Evolutionary conservation across 1,284 basidiomycete species (phyloP), one percentile per base, ranked within the genome.

Genomic region (Ganoderma sinense): DNA sequence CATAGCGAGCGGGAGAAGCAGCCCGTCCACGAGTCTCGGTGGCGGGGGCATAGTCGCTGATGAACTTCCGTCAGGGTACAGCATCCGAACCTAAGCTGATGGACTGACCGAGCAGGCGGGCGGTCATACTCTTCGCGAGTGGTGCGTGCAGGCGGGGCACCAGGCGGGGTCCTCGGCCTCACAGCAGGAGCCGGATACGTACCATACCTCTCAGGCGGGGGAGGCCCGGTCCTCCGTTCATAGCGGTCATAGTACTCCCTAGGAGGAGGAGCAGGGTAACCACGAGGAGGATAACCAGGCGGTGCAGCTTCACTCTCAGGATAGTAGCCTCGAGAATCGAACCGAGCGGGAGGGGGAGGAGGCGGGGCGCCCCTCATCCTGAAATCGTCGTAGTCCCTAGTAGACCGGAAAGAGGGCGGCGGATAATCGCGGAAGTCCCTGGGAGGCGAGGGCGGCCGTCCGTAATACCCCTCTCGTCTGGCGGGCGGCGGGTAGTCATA

Each of bases 301-400:
- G 80, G 78, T 36, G 76, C 67, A 71, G 76, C 75, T 56, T 79
- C 79, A 62, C 73, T 77, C 71, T 78, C 82, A 70, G 81, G 78
- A 70, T 84, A 82, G 29, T 80, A 81, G 71, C 80, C 75, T 62
- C 85, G 82, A 73, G 81, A 74, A 7, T 87, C 87, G 67, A 83
- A 80, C 55, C 86, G 84, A 76, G 86, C 71, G 62, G 73, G 73
- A 20, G 73, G 67, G 33, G 71, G 70, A 3, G 79, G 70, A 5
- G 79, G 78, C 26, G 82, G 82, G 60, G 83, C 78, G 13, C 86
- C 88, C 72, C 89, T 85, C 75, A 79, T 75, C 73, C 88, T 84
- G 74, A 88, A 89, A 64, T 94, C 92, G 73, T 94, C 91, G 75
- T 88, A 86, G 69, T 93, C 90, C 72, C 89, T 87, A 77, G 85